Base-by-base conservation (phyloP, 768 basidiomycete genomes). In the Hygrophorus pudorinus region DNA sequence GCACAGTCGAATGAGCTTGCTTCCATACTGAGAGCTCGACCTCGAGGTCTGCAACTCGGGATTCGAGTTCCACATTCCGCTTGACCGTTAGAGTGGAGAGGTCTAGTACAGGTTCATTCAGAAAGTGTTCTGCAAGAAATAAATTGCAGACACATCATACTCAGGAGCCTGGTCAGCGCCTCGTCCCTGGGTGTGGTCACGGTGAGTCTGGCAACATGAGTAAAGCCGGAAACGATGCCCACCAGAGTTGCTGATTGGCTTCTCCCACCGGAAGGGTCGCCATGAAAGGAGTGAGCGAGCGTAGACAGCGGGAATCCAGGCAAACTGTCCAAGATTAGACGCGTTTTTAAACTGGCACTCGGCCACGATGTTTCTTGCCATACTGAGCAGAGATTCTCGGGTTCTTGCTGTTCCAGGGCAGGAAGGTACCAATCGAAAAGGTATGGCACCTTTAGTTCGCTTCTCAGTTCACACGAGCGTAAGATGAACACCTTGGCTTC, bases 21-120 rank as follows among this genome's bases (percentile, higher is more conserved):
- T 81, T 83, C 79, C 80, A 82, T 18, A 81, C 73, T 14, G 67
- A 64, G 20, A 85, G 64, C 60, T 87, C 83, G 33, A 76, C 64
- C 57, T 85, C 81, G 34, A 86, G 69, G 51, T 83, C 81, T 28
- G 72, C 65, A 38, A 85, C 71, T 46, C 78, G 73, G 39, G 65
- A 69, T 62, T 84, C 80, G 14, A 87, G 67, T 50, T 78, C 76
- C 36, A 65, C 57, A 55, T 84, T 82, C 37, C 75, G 72, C 54
- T 78, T 73, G 52, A 83, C 58, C 11, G 82, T 85, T 37, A 69
- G 66, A 31, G 68, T 67, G 32, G 82, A 83, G 44, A 85, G 71
- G 56, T 71, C 84, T 85, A 46, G 21, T 32, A 45, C 20, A 38
- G 29, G 11, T 21, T 10, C 28, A 14, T 36, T 16, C 37, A 38